phyloP scores from a whole-genome alignment of 371 early-diverging fungal genomes.

The Mucor velutinosus region DNA sequence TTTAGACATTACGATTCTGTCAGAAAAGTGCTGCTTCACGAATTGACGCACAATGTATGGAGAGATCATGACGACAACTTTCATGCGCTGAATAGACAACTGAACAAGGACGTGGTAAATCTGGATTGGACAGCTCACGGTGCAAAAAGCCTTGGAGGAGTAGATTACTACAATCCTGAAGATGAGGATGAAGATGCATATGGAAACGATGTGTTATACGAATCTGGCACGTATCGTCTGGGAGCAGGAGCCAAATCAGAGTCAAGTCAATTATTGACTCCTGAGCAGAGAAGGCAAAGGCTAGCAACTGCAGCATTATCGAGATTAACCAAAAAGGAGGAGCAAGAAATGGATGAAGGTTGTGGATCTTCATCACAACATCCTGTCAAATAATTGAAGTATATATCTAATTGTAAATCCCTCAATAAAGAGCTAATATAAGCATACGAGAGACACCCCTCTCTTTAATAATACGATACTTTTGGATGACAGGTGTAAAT shows the following conservation, averaged over 20 bases:
- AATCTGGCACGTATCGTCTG: conserved; percentile 39
- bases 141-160: conserved; percentile 43
- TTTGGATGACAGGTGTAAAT: too few relatives aligned
- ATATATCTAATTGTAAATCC: not conserved
- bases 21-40: conserved; percentile 83
- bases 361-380: conserved; percentile 37
- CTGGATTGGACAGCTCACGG: conserved; percentile 68
- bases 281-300: conserved; percentile 32
- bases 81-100: conserved; percentile 76
- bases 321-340: conserved; percentile 51
- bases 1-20: conserved; percentile 80
- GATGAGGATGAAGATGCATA: conserved; percentile 29
- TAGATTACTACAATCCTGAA: conserved; percentile 42
- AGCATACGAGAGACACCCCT: too few relatives aligned
- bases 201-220: conserved; percentile 20
- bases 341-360: conserved; percentile 53
- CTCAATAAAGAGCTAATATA: too few relatives aligned
- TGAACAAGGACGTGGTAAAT: conserved; percentile 72
- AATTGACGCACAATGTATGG: conserved; percentile 85
- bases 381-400: not conserved
- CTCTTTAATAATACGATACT: too few relatives aligned
- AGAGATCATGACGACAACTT: conserved; percentile 82
- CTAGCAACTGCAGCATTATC: conserved; percentile 41
- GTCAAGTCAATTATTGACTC: not conserved
- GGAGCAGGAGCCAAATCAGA: conserved; percentile 17